Base-by-base conservation (phyloP, 805 yeast genomes). In the Ogataea thermomethanolica region DNA sequence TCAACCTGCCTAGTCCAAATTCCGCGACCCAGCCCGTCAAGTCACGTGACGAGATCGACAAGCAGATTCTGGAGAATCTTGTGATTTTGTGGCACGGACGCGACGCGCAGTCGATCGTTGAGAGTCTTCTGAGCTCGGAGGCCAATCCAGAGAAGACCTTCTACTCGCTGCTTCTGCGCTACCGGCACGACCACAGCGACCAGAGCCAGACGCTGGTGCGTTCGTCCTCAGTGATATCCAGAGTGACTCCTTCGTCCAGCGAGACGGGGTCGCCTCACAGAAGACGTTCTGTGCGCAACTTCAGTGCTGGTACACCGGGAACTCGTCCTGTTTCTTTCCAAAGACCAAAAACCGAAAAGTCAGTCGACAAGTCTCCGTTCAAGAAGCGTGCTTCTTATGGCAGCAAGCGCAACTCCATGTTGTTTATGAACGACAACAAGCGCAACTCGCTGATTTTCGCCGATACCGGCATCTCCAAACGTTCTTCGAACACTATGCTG, bases 31-130 rank as follows among this genome's bases (percentile, higher is more conserved):
- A 64, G 48, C 76, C 79, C 2, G 70, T 75, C 44, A 71, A 71
- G 7, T 64, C 75, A 3, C 64, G 55, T 28, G 64, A 63, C 40
- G 72, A 73, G 41, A 74, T 77, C 35, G 81, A 77, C 57, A 58
- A 61, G 39, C 76, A 72, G 50, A 76, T 77, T 37, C 61, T 77
- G 45, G 73, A 74, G 39, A 77, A 77, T 50, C 65, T 77, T 50
- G 69, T 76, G 21, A 76, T 75, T 42, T 64, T 77, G 48, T 77
- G 81, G 81, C 76, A 76, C 50, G 78, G 76, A 33, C 64, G 81
- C 50, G 47, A 71, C 56, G 46, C 65, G 59, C 65, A 56, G 13
- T 54, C 61, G 29, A 62, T 65, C 29, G 48, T 57, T 23, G 37
- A 45, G 20, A 46, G 64, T 4, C 49, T 65, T 23, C 37, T 65